These are phyloP conservation scores for Gigaspora rosea DNA, from an alignment of 192 early-diverging fungal species.

Conservation along the genomic window DNA sequence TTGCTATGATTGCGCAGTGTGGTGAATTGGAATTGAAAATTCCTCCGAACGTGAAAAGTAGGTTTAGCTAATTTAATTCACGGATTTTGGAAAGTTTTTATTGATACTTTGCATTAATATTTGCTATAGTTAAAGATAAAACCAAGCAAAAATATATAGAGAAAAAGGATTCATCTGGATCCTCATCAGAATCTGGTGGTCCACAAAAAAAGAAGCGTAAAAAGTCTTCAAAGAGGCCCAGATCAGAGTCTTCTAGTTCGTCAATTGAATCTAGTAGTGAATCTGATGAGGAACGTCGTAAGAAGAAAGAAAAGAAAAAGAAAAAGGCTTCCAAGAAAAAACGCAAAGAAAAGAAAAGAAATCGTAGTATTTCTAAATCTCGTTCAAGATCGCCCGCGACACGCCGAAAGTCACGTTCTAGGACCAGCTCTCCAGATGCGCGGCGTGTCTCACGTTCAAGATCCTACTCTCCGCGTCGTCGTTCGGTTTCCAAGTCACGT, in stretches of 20 bases:
- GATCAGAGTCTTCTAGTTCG: conserved; percentile 35
- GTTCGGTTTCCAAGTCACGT: neutral
- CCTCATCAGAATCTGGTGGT: conserved; percentile 18
- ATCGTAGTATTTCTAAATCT: conserved; percentile 22
- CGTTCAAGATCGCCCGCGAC: neutral
- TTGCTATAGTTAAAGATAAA: conserved; percentile 26
- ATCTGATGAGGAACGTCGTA: conserved; percentile 39
- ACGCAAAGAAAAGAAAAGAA: conserved; percentile 34
- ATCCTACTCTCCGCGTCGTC: neutral
- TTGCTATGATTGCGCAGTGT: conserved; percentile 79
- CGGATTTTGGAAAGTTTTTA: neutral
- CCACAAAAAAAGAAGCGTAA: conserved; percentile 35
- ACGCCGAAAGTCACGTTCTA: conserved; percentile 31
- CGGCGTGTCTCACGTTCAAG: neutral
- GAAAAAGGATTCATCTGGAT: conserved; percentile 33
- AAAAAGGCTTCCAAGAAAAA: conserved; percentile 36
- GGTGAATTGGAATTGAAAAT: conserved; percentile 79
- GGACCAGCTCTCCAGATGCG: conserved; percentile 9
- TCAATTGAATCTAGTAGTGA: conserved; percentile 34
- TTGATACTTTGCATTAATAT: neutral
- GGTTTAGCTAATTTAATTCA: neutral
- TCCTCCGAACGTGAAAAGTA: conserved; percentile 48
- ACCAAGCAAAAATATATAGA: conserved; percentile 18
- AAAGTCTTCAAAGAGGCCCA: conserved; percentile 26
- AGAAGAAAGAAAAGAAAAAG: conserved; percentile 44